Evolutionary conservation across 2,329 filamentous ascomycete genomes (phyloP).

Genomic region (Penicillium polonicum): DNA sequence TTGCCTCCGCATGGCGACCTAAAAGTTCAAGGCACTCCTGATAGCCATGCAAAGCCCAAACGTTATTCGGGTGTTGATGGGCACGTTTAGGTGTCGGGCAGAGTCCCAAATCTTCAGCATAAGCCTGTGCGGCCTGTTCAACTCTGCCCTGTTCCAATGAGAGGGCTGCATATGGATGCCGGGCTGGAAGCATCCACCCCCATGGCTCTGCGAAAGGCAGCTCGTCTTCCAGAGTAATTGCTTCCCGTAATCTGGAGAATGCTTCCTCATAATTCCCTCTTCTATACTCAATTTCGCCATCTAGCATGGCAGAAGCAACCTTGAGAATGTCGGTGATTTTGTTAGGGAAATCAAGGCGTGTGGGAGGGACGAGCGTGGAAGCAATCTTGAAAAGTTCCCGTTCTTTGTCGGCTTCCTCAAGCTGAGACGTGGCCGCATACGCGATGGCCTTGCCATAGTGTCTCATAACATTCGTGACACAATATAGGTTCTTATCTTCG

Average conservation of each 20-base stretch:
- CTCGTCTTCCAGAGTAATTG: slow-evolving; percentile 59
- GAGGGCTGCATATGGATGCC: slow-evolving; percentile 68
- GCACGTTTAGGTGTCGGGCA: slow-evolving; percentile 60
- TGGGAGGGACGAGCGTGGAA: slow-evolving; percentile 52
- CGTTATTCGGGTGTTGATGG: slow-evolving; percentile 66
- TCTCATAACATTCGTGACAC: slow-evolving; percentile 64
- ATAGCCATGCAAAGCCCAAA: slow-evolving; percentile 72
- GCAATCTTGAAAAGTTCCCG: slow-evolving; percentile 54
- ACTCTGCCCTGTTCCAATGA: slow-evolving; percentile 62
- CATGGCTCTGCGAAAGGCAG: slow-evolving; percentile 71
- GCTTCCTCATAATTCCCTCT: slow-evolving; percentile 56
- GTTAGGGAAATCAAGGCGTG: slow-evolving; percentile 67
- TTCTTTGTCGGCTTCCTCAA: slow-evolving; percentile 55
- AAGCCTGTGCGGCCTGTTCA: slow-evolving; percentile 56
- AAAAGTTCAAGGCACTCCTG: slow-evolving; percentile 64
- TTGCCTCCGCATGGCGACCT: slow-evolving; percentile 49
- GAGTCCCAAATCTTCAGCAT: slow-evolving; percentile 62
- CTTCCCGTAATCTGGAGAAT: slow-evolving; percentile 56
- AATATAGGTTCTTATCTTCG: slow-evolving; percentile 60
- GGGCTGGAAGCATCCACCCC: slow-evolving; percentile 73
- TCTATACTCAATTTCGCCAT: slow-evolving; percentile 71
- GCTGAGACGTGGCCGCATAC: slow-evolving; percentile 55
- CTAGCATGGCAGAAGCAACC: slow-evolving; percentile 63
- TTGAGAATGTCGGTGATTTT: slow-evolving; percentile 61
- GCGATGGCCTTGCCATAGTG: slow-evolving; percentile 69